Base-by-base conservation (phyloP, 108 stramenopile species). In the Cyclotella kingstonii region DNA sequence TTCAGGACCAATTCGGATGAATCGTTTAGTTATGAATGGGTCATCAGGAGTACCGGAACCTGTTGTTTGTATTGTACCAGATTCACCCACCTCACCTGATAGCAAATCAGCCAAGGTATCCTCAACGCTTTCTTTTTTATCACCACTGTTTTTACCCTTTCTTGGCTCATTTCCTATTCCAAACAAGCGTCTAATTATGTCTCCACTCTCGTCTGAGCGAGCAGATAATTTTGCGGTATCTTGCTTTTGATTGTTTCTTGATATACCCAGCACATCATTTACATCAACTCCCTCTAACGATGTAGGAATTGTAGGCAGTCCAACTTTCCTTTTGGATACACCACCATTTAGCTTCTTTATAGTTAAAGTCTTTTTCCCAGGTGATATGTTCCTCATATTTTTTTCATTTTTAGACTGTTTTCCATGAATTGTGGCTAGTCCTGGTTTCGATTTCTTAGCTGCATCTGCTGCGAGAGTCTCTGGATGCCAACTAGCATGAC, bases 401-500 rank as follows among this genome's bases (percentile, higher is more conserved):
- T 15, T 12, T 43, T 34, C 15, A 17, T 18, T 26, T 7, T 33
- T 45, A 43, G 27, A 52, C 25, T 65, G 65, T 26, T 52, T 48
- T 22, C 56, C 68, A 21, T 71, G 63, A 23, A 57, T 35, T 33
- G 54, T 45, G 19, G 44, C 63, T 31, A 76, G 31, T 0, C 70
- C 66, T 14, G 59, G 58, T 35, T 73, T 55, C 1, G 76, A 61
- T 31, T 76, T 75, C 60, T 83, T 57, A 27, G 83, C 90, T 23
- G 60, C 59, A 47, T 82, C 79, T 38, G 85, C 84, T 34, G 85
- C 85, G 9, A 83, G 68, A 50, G 81, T 83, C 43, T 86, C 85
- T 2, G 83, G 78, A 66, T 91, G 90, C 85, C 85, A 93, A 7
- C 84, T 84, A 8, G 87, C 84, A 62, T 93, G 91, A 40, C 89